These are phyloP conservation scores for Rhizophora apiculata DNA, from an alignment of 345 rosid genomes.

Conservation along the genomic window DNA sequence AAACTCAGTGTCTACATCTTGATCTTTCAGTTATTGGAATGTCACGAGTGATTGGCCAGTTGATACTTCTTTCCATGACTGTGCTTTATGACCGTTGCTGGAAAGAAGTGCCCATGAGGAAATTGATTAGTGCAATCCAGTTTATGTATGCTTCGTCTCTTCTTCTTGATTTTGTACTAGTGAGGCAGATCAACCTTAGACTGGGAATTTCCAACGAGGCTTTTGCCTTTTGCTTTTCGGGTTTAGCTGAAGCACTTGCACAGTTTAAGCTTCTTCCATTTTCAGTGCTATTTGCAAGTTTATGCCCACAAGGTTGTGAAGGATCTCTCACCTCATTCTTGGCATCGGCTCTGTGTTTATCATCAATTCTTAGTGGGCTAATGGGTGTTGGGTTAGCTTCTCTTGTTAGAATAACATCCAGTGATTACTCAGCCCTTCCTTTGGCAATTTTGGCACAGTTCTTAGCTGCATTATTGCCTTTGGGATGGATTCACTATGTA, in stretches of 20 bases:
- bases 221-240: conserved; percentile 63
- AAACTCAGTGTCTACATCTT: conserved; percentile 69
- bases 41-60: conserved; percentile 77
- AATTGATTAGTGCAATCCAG: conserved; percentile 51
- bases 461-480: conserved; percentile 60
- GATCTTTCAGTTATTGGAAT: conserved; percentile 69
- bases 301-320: conserved; percentile 83
- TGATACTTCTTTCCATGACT: conserved; percentile 59
- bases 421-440: conserved; percentile 57
- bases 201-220: conserved; percentile 67
- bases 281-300: conserved; percentile 51
- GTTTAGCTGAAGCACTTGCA: conserved; percentile 70
- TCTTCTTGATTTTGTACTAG: conserved; percentile 69
- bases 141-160: conserved; percentile 55
- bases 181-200: conserved; percentile 58
- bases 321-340: conserved; percentile 87
- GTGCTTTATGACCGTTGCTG: conserved; percentile 55
- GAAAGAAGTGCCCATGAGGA: conserved; percentile 69
- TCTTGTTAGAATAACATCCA: conserved; percentile 55
- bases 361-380: conserved; percentile 72
- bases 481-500: conserved; percentile 51
- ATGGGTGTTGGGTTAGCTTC: conserved; percentile 74
- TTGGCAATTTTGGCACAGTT: conserved; percentile 62
- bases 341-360: conserved; percentile 67
- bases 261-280: conserved; percentile 89